Evolutionary conservation across 257 asterid species (phyloP).

Genomic region (Ehretia macrophylla): DNA sequence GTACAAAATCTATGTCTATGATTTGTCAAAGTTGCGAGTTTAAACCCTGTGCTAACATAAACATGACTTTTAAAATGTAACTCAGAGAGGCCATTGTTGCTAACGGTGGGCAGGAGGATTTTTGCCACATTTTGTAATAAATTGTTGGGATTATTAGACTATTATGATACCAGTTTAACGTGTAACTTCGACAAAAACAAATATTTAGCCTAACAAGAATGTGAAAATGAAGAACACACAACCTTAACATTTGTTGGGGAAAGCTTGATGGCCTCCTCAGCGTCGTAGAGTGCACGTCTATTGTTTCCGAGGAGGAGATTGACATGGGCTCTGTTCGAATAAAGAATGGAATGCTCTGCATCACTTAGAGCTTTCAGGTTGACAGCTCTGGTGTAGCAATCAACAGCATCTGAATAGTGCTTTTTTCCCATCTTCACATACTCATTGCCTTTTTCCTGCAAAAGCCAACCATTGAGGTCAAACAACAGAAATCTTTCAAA

Average conservation of each 20-base stretch:
- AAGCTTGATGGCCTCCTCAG: conserved; percentile 71
- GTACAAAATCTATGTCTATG: too few species aligned
- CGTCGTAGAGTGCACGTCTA: conserved; percentile 83
- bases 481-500: conserved; percentile 3
- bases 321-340: conserved; percentile 91
- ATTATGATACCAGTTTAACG: too few species aligned
- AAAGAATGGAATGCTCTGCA: conserved; percentile 57
- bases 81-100: too few species aligned
- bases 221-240: conserved; percentile 11
- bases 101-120: too few species aligned
- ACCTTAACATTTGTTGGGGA: conserved; percentile 74
- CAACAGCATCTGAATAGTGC: conserved; percentile 76
- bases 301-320: conserved; percentile 74
- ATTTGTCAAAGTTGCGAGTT: too few species aligned
- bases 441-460: conserved; percentile 86
- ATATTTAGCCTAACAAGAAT: too few species aligned
- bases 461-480: conserved; percentile 1
- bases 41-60: too few species aligned
- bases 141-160: too few species aligned
- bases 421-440: conserved; percentile 75
- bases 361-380: conserved; percentile 76
- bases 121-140: too few species aligned
- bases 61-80: too few species aligned
- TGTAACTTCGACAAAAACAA: too few species aligned
- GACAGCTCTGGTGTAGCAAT: conserved; percentile 89